phyloP scores from a whole-genome alignment of 768 basidiomycete species.

The Auriscalpium vulgare region DNA sequence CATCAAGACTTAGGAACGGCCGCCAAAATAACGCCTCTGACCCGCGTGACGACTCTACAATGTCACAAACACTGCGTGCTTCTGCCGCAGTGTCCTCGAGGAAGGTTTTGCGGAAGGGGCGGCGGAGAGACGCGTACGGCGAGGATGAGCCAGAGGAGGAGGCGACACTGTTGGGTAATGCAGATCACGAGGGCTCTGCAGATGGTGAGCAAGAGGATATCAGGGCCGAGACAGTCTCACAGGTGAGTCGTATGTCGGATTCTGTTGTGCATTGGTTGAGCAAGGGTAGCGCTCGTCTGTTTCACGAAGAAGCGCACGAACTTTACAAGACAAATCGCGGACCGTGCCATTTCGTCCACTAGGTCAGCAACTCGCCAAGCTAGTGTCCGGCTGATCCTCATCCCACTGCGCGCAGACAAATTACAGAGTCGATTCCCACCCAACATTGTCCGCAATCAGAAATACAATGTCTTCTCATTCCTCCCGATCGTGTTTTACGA shows the following conservation, averaged over 20 bases:
- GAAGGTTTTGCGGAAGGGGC: slow-evolving; percentile 1
- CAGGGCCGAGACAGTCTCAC: background rate
- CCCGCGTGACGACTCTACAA: slow-evolving; percentile 4
- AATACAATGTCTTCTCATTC: slow-evolving; percentile 96
- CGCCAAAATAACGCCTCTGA: slow-evolving; percentile 1
- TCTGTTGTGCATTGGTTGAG: background rate
- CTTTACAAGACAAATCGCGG: slow-evolving; percentile 60
- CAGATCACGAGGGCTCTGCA: background rate
- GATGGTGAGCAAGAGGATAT: background rate
- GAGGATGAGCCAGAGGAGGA: slow-evolving; percentile 12
- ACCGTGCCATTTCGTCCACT: slow-evolving; percentile 71
- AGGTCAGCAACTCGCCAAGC: slow-evolving; percentile 32
- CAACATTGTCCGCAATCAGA: slow-evolving; percentile 94
- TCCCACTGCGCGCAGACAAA: slow-evolving; percentile 42
- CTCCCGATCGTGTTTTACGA: slow-evolving; percentile 96
- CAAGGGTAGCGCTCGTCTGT: slow-evolving; percentile 17
- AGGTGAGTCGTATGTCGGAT: background rate
- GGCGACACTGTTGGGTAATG: slow-evolving; percentile 8
- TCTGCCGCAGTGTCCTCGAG: slow-evolving; percentile 3
- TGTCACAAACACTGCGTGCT: slow-evolving; percentile 2
- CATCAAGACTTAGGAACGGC: slow-evolving; percentile 3
- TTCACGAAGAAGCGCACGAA: slow-evolving; percentile 12
- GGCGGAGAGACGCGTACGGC: slow-evolving; percentile 6
- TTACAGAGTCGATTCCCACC: slow-evolving; percentile 65
- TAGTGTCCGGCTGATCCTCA: background rate